Base-by-base conservation (phyloP, 192 early-diverging fungal species). In the Linnemannia hyalina region DNA sequence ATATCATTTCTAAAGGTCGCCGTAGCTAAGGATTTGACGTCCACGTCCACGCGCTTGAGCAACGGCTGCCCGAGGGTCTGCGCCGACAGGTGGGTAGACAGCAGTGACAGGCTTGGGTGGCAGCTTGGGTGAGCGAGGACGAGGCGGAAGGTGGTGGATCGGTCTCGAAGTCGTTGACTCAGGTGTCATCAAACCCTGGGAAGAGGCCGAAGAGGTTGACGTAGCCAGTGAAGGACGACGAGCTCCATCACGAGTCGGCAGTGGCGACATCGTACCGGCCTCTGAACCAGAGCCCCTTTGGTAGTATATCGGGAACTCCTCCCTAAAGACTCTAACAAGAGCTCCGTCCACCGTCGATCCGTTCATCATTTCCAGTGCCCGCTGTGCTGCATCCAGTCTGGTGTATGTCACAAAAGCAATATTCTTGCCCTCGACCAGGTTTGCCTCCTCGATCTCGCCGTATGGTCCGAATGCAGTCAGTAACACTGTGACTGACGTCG, bases 321-420 rank as follows among this genome's bases (percentile, higher is more conserved):
- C n/a, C 11, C 74, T 49, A 32, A 57, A 32, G 74, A 81, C 80
- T 13, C 80, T 65, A 65, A 81, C 75, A n/a, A 13, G 68, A 32
- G 74, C 70, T 11, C 80, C 80, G n/a, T 81, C 80, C 2, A 81
- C 4, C 36, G 57, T 65, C 5, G 80, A 73, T 1, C 74, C 68
- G 42, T 88, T 82, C 90, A 89, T 88, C 55, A 79, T 89, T 29
- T 80, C 81, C 36, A 91, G 78, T 23, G 90, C 90, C 44, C 74
- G 75, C 32, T 88, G 78, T 22, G 90, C 90, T 36, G 73, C 80
- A 2, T 78, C 69, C 16, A 84, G 78, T 32, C 86, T 71, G 2
- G 86, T 80, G 75, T 80, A 91, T 1, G 88, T 91, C 49, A 91
- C 88, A 63, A 91, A 91, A 0, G 83, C 90, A 88, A 85, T 87